Evolutionary conservation across 2,329 filamentous ascomycete genomes (phyloP), one percentile per base, ranked within the genome.

Genomic region (Aspergillus hiratsukae): DNA sequence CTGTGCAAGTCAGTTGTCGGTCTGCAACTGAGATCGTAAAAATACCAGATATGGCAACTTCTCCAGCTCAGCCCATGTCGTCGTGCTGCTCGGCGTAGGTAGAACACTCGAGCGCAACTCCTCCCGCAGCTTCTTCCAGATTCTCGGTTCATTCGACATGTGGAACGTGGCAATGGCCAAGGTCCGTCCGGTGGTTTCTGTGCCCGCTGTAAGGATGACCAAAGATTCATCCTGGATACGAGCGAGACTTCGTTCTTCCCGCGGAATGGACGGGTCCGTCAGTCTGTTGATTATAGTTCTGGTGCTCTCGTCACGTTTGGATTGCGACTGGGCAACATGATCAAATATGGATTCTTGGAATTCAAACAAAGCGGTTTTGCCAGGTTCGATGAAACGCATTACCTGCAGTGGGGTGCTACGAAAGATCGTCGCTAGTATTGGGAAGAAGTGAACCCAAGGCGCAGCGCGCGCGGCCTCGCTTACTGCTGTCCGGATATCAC

Each of bases 11-110:
- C 23, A 52, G 25, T 11, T 11, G 27, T 10, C 21, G 25, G 14
- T 21, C 1, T 25, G 9, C 17, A 11, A 3, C 1, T 45, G 11
- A 10, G 8, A 19, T 2, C 3, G 5, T 40, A 29, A 9, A 56
- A 66, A 54, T 51, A 73, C 71, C 55, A 77, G 58, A 57, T 75
- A 76, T 0, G 74, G 73, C n/a, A 76, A 55, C 49, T 64, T 63
- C 61, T 77, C 73, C 27, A 76, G 61, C 19, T 74, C 65, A 2
- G 60, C 43, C 66, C 65, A 68, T 5, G 62, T 56, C 25, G 63
- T 61, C n/a, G 59, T 59, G 10, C 60, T 64, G 5, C 23, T 48
- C 6, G 48, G 53, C n/a, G 59, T 67, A 41, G 63, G 56, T 53
- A 68, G 53, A 19, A 71, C 62, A 31, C 4, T 31, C 45, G 60